Base-by-base conservation (phyloP, 192 early-diverging fungal genomes). In the Coemansia sp. region DNA sequence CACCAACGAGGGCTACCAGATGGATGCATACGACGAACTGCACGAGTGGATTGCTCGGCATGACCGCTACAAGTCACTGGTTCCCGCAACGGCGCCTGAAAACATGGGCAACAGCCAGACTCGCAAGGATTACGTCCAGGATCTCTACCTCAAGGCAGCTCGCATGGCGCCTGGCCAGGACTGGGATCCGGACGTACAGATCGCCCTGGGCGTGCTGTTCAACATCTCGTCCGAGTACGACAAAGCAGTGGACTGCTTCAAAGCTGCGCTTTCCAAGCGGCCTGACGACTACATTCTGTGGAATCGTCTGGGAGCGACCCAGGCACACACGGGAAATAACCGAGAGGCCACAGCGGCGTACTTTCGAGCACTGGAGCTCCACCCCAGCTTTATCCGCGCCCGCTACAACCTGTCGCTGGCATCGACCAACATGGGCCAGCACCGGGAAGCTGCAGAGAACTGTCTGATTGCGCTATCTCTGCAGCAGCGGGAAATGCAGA, bases 201-300 rank as follows among this genome's bases (percentile, higher is more conserved):
- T 93, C 38, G 95, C 88, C 1, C 81, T 99, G 7, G 97, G 97
- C 5, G 86, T 99, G 3, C 66, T 99, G 41, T 99, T 96, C 73
- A 93, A 99, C 80, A 87, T 92, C 16, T 87, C 87, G 10, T 78
- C 87, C 20, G 95, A 99, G 64, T 97, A 94, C 51, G 81, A 87
- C 48, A 99, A 99, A 81, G 95, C 97, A 1, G 81, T 94, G 7
- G 97, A 99, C 63, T 99, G 97, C 67, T 99, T 99, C 79, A 84
- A 88, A 53, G 86, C 94, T 0, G 94, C 94, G 34, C 69, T 99
- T 36, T 83, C 86, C 14, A 82, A 82, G 18, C 81, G 89, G 15
- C 97, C 97, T 11, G 80, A 87, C 69, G 92, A 97, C 65, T 96
- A 95, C 66, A 76, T 94, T 62, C 79, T 97, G 34, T 99, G 92